Evolutionary conservation across 208 protist genomes (phyloP).

Genomic region (Leishmania tropica): DNA sequence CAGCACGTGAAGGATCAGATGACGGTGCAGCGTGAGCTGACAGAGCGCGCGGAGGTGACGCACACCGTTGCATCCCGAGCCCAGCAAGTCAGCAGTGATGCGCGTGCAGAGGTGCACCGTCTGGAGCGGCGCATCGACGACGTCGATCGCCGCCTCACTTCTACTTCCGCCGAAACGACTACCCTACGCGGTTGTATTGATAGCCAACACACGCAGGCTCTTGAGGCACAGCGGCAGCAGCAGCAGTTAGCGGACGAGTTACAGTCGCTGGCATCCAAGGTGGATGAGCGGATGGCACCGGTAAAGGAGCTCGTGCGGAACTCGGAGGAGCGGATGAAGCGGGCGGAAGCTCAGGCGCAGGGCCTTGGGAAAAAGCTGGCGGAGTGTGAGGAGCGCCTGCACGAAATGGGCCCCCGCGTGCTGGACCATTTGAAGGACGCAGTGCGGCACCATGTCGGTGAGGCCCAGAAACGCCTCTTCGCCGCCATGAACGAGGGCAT

Average conservation of each 20-base stretch:
- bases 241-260: slow-evolving; percentile 24
- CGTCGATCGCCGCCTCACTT: slow-evolving; percentile 12
- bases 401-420: slow-evolving; percentile 26
- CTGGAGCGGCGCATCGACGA: slow-evolving; percentile 65
- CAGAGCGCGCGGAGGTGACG: slow-evolving; percentile 47
- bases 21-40: slow-evolving; percentile 45
- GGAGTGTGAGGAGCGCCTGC: slow-evolving; percentile 27
- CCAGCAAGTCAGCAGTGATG: slow-evolving; percentile 54
- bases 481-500: slow-evolving; percentile 21
- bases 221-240: slow-evolving; percentile 52
- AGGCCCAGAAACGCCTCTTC: slow-evolving; percentile 26
- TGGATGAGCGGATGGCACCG: slow-evolving; percentile 24
- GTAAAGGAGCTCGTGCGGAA: slow-evolving; percentile 16
- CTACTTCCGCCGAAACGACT: slow-evolving; percentile 14
- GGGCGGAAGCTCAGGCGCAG: slow-evolving; percentile 23
- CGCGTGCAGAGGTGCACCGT: slow-evolving; percentile 63
- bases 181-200: slow-evolving; percentile 20
- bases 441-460: slow-evolving; percentile 22
- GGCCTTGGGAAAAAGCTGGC: slow-evolving; percentile 8
- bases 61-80: slow-evolving; percentile 50
- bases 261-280: neutral
- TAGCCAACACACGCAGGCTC: slow-evolving; percentile 37
- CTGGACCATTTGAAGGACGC: slow-evolving; percentile 35
- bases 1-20: slow-evolving; percentile 52
- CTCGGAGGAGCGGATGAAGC: slow-evolving; percentile 29